Conservation (phyloP, 1,284 basidiomycete genomes). For the Heliocybe sulcata region DNA sequence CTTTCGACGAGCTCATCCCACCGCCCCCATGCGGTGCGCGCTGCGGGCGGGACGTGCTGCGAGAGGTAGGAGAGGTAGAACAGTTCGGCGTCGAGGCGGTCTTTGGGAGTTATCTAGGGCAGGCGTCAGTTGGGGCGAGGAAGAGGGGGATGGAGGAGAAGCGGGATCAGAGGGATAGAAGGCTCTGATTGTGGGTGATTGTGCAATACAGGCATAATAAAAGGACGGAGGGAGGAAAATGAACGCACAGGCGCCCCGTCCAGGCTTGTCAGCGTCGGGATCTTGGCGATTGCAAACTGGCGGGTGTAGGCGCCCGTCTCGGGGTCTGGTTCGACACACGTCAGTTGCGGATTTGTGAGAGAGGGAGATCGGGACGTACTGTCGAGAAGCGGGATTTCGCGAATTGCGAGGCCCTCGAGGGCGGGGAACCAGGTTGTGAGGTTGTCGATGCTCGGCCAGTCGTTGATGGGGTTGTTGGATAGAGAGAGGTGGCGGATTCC, state of each 20-base stretch:
- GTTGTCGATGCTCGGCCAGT: constrained; percentile 69
- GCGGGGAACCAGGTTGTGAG: constrained; percentile 59
- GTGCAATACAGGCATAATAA: no score
- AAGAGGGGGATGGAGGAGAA: no score
- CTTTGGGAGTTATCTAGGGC: constrained; percentile 58
- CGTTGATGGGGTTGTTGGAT: constrained; percentile 49
- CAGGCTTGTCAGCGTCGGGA: constrained; percentile 55
- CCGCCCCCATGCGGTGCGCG: constrained; percentile 47
- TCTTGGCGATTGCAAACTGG: constrained; percentile 65
- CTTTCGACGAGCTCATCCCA: constrained; percentile 59
- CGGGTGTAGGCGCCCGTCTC: constrained; percentile 41
- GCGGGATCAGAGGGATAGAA: no score
- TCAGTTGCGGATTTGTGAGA: neutral
- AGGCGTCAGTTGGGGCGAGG: constrained; percentile 1
- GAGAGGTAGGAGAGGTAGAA: constrained; percentile 71
- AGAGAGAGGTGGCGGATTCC: constrained; percentile 55
- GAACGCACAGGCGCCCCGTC: constrained; percentile 62
- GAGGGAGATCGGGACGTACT: constrained; percentile 25
- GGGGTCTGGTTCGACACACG: constrained; percentile 22
- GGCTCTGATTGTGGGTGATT: no score
- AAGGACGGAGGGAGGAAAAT: no score
- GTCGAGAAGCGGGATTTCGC: constrained; percentile 55
- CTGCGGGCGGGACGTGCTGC: constrained; percentile 37
- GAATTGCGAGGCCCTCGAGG: constrained; percentile 51
- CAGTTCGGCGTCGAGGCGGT: constrained; percentile 82